Conservation (phyloP, 352 stramenopile genomes). For the Pythium utonaiense region DNA sequence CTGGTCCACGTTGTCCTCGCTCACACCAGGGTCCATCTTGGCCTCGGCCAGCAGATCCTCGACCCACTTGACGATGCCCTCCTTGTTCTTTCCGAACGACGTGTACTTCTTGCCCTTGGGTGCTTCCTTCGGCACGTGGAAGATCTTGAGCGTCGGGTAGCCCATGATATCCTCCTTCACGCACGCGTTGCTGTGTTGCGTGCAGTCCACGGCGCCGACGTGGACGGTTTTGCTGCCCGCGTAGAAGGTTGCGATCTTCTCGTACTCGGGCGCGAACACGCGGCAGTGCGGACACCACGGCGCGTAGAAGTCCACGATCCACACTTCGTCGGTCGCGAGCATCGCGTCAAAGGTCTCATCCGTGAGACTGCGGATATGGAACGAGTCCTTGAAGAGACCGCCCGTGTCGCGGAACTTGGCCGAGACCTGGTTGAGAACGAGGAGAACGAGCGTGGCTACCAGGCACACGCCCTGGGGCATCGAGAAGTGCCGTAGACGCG, state of each 20-base stretch:
- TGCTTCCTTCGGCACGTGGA: slow-evolving; percentile 50
- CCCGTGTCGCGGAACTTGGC: slow-evolving; percentile 42
- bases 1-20: slow-evolving; percentile 37
- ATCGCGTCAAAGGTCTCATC: slow-evolving; percentile 38
- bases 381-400: slow-evolving; percentile 67
- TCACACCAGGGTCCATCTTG: slow-evolving; percentile 50
- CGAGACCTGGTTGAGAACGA: not conserved
- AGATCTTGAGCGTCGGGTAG: slow-evolving; percentile 70
- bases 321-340: slow-evolving; percentile 47
- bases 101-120: slow-evolving; percentile 33
- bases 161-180: slow-evolving; percentile 52
- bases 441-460: not conserved
- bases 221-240: slow-evolving; percentile 44
- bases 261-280: slow-evolving; percentile 69
- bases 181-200: slow-evolving; percentile 49
- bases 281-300: slow-evolving; percentile 83
- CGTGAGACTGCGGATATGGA: slow-evolving; percentile 48
- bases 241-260: slow-evolving; percentile 71
- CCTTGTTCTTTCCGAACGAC: slow-evolving; percentile 29
- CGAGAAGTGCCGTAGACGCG: not conserved
- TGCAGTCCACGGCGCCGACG: slow-evolving; percentile 79
- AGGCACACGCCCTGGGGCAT: not conserved
- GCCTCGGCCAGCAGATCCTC: slow-evolving; percentile 52
- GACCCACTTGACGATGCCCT: slow-evolving; percentile 57
- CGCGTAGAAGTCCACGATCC: slow-evolving; percentile 84